Evolutionary conservation across 805 yeast genomes (phyloP).

Genomic region (Sugiyamaella floridensis): DNA sequence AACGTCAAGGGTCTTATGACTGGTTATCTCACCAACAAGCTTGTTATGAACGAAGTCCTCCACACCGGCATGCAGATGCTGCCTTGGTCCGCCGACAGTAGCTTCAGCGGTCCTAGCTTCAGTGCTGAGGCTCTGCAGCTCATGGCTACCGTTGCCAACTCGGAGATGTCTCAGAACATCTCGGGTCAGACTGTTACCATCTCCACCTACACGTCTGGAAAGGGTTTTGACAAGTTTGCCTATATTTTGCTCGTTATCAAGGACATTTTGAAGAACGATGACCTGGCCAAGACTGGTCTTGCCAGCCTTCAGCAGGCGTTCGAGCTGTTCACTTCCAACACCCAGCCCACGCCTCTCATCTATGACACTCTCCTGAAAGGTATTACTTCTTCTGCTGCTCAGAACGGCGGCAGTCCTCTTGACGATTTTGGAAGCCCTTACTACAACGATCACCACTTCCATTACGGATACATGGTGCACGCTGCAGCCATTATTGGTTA

Average conservation of each 20-base stretch:
- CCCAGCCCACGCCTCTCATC: constrained; percentile 62
- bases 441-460: constrained; percentile 84
- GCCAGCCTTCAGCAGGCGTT: constrained; percentile 61
- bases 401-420: constrained; percentile 31
- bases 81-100: constrained; percentile 47
- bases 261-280: constrained; percentile 51
- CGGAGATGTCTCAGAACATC: constrained; percentile 51
- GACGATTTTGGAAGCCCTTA: constrained; percentile 71
- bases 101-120: constrained; percentile 38
- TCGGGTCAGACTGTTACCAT: constrained; percentile 55
- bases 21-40: constrained; percentile 30
- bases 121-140: constrained; percentile 33
- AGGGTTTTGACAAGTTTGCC: constrained; percentile 83
- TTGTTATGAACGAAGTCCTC: constrained; percentile 33
- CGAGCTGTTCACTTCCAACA: constrained; percentile 59
- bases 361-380: constrained; percentile 64
- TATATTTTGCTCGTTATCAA: constrained; percentile 70
- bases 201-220: constrained; percentile 89
- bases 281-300: constrained; percentile 45
- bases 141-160: constrained; percentile 43
- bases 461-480: constrained; percentile 77
- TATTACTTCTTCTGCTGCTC: constrained; percentile 30
- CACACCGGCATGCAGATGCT: constrained; percentile 43
- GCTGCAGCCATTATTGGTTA: constrained; percentile 72
- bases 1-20: constrained; percentile 40